phyloP scores from a whole-genome alignment of 768 basidiomycete species.

The Mrakia frigida region DNA sequence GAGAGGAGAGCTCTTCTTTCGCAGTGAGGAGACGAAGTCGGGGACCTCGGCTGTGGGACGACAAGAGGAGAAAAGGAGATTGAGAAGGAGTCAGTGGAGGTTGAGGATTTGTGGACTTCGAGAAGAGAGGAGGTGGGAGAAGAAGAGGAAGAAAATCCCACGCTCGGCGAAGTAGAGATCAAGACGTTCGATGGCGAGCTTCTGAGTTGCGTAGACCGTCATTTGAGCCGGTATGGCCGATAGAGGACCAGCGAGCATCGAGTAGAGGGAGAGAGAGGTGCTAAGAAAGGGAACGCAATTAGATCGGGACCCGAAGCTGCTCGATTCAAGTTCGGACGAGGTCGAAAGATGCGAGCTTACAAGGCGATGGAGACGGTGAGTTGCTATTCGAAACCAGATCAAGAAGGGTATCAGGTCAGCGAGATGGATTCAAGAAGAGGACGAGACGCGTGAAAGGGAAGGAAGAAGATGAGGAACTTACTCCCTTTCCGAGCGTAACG shows the following conservation, averaged over 20 bases:
- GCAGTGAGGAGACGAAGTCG: slow-evolving; percentile 16
- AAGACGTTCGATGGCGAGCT: slow-evolving; percentile 21
- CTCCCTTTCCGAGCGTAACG: slow-evolving; percentile 23
- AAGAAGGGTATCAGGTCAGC: background rate
- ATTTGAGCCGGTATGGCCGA: slow-evolving; percentile 15
- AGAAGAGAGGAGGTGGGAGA: background rate
- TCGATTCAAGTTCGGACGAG: background rate
- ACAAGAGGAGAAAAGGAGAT: too few species aligned
- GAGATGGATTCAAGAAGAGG: background rate
- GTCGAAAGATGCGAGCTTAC: background rate
- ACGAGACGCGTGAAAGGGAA: background rate
- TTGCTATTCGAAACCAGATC: background rate
- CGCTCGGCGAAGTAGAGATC: slow-evolving; percentile 20
- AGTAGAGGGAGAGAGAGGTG: slow-evolving; percentile 23
- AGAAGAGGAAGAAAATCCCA: background rate
- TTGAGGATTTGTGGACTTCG: too few species aligned
- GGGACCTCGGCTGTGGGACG: slow-evolving; percentile 23
- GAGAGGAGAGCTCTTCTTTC: background rate
- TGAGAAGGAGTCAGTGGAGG: too few species aligned
- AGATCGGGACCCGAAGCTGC: background rate
- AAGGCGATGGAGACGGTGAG: slow-evolving; percentile 31
- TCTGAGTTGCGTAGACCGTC: slow-evolving; percentile 6
- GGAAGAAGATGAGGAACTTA: background rate
- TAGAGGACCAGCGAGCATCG: slow-evolving; percentile 25
- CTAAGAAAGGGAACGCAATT: background rate